phyloP scores from a whole-genome alignment of 1,284 basidiomycete genomes.

The Hemileia vastatrix region DNA sequence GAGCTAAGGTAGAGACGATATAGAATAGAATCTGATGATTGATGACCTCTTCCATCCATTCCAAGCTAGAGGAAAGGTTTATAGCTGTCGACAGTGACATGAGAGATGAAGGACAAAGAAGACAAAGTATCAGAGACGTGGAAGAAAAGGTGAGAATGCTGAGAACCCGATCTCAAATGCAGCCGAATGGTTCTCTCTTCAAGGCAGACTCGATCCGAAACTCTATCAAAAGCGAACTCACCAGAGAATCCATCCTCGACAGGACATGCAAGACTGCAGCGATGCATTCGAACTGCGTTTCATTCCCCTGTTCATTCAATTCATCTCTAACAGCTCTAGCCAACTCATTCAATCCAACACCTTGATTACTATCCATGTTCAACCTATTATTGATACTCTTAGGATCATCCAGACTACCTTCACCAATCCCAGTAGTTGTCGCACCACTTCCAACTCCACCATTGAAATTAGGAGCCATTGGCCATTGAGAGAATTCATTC shows the following conservation, averaged over 20 bases:
- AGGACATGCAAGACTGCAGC: conserved; percentile 38
- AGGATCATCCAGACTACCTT: conserved; percentile 9
- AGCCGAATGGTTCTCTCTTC: too few species aligned
- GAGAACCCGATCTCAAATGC: too few species aligned
- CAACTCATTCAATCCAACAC: conserved; percentile 31
- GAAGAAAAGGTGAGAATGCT: too few species aligned
- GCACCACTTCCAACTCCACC: background rate
- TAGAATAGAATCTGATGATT: too few species aligned
- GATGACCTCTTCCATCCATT: too few species aligned
- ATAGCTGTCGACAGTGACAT: too few species aligned
- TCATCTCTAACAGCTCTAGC: conserved; percentile 34
- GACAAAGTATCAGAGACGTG: too few species aligned
- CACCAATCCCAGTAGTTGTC: conserved; percentile 21
- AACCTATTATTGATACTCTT: background rate
- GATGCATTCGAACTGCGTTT: conserved; percentile 36
- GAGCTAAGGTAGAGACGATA: too few species aligned
- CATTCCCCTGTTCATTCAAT: conserved; percentile 28
- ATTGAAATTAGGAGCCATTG: conserved; percentile 36
- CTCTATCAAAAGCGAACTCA: conserved; percentile 14
- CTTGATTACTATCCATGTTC: conserved; percentile 25
- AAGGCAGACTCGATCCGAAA: too few species aligned
- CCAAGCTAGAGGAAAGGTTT: too few species aligned
- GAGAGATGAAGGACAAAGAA: too few species aligned
- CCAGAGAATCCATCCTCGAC: conserved; percentile 35
- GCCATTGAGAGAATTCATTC: conserved; percentile 39